Percentiles rank a stretch among this genome's conserved stretches.
These are phyloP conservation scores for Paxillus rubicundulus DNA, from an alignment of 768 basidiomycete species.

Conservation along the genomic window DNA sequence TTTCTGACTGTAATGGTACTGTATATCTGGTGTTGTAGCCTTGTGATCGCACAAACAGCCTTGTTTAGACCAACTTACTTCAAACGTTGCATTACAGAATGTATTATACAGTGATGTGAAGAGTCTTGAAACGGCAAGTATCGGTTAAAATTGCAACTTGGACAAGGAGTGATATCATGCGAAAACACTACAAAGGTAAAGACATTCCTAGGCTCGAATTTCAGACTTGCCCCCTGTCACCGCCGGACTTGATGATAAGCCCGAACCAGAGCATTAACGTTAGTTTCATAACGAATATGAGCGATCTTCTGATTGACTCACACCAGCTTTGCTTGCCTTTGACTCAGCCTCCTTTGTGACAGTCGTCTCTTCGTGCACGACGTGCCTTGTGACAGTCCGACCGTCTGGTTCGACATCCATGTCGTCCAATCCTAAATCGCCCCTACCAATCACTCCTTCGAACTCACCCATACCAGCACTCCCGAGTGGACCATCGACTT, in stretches of 20 bases:
- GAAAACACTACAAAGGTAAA: not conserved
- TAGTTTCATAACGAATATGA: not conserved
- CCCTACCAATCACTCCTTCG: slow-evolving; percentile 28
- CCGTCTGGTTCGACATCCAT: slow-evolving; percentile 23
- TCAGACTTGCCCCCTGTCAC: slow-evolving; percentile 9
- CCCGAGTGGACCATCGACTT: slow-evolving; percentile 28
- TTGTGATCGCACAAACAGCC: not conserved
- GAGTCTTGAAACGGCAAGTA: too few species aligned
- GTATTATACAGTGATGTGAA: not conserved
- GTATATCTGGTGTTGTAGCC: slow-evolving; percentile 4
- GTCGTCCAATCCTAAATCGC: slow-evolving; percentile 28
- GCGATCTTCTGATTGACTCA: slow-evolving; percentile 8
- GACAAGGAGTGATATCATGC: not conserved
- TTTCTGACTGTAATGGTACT: not conserved
- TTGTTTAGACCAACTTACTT: not conserved
- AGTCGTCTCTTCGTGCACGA: slow-evolving; percentile 8
- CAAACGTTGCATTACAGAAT: not conserved
- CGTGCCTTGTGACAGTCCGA: slow-evolving; percentile 18
- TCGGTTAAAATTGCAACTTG: not conserved
- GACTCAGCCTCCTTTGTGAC: not conserved
- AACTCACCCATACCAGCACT: slow-evolving; percentile 30
- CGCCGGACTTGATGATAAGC: not conserved
- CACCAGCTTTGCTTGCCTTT: slow-evolving; percentile 14
- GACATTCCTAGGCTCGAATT: not conserved
- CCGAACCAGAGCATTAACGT: not conserved